phyloP scores from a whole-genome alignment of 140 eudicot genomes.

The Erigeron philadelphicus region DNA sequence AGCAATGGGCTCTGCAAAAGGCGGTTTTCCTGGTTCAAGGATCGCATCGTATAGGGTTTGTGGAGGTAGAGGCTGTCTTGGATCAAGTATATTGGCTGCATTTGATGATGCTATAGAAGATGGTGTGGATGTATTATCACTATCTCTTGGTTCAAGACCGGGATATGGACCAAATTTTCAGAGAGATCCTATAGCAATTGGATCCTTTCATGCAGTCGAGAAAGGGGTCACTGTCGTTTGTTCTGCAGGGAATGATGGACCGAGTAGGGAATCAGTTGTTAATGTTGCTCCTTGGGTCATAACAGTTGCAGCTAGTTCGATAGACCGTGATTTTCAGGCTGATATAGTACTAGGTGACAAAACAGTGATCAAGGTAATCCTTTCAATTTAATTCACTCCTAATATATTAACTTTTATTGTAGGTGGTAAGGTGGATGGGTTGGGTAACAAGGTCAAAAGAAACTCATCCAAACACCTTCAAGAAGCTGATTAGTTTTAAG shows the following conservation, averaged over 20 bases:
- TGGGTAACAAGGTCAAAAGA: no score
- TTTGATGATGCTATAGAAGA: slow-evolving; percentile 78
- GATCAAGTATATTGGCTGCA: slow-evolving; percentile 68
- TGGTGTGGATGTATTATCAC: slow-evolving; percentile 67
- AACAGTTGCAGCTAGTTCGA: slow-evolving; percentile 69
- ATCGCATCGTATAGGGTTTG: slow-evolving; percentile 76
- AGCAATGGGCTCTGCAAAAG: slow-evolving; percentile 70
- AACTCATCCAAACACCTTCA: no score
- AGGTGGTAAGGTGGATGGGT: no score
- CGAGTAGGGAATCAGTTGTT: slow-evolving; percentile 35
- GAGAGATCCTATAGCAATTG: slow-evolving; percentile 60
- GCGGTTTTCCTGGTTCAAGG: slow-evolving; percentile 70
- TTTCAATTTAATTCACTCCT: not conserved
- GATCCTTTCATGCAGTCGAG: slow-evolving; percentile 71
- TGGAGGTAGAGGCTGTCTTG: slow-evolving; percentile 39
- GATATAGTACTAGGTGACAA: slow-evolving; percentile 52
- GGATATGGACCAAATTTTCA: slow-evolving; percentile 32
- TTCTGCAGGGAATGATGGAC: slow-evolving; percentile 76
- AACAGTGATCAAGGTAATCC: slow-evolving; percentile 57
- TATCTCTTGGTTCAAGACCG: slow-evolving; percentile 51
- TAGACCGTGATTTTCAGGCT: slow-evolving; percentile 71
- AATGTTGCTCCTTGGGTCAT: slow-evolving; percentile 72
- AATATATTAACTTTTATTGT: no score
- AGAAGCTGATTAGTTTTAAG: no score
- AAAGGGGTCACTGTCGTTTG: slow-evolving; percentile 64